These are phyloP conservation scores for Suhomyces canberraensis DNA, from an alignment of 805 yeast genomes.

Conservation along the genomic window DNA sequence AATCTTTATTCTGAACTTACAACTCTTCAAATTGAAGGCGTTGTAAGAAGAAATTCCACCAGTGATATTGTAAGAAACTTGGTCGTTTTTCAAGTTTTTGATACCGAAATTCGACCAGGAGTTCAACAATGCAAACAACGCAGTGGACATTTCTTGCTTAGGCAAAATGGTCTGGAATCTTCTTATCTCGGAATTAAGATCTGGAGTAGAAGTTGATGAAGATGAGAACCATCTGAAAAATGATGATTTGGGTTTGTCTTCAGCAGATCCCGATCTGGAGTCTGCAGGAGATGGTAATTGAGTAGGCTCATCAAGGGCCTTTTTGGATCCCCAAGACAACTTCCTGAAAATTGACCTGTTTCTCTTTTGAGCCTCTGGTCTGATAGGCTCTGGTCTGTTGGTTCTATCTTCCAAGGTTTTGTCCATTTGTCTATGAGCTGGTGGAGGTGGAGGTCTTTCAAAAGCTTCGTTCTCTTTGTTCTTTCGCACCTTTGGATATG, in stretches of 20 bases:
- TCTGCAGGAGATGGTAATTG: slow-evolving; percentile 37
- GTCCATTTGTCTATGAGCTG: slow-evolving; percentile 9
- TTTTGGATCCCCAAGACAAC: slow-evolving; percentile 48
- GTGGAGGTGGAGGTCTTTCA: slow-evolving; percentile 17
- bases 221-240: slow-evolving; percentile 45
- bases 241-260: slow-evolving; percentile 24
- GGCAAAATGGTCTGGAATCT: slow-evolving; percentile 40
- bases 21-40: slow-evolving; percentile 58
- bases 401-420: slow-evolving; percentile 37
- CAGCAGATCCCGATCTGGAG: slow-evolving; percentile 24
- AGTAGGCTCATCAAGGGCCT: slow-evolving; percentile 29
- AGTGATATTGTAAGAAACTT: slow-evolving; percentile 43
- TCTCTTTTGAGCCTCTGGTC: slow-evolving; percentile 24
- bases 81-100: slow-evolving; percentile 48
- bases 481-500: slow-evolving; percentile 23
- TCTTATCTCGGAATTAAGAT: slow-evolving; percentile 27
- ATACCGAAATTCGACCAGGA: slow-evolving; percentile 75
- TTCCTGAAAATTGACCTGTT: slow-evolving; percentile 46
- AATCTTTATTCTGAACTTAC: slow-evolving; percentile 58
- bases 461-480: slow-evolving; percentile 9
- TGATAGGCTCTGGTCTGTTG: slow-evolving; percentile 20
- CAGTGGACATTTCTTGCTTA: slow-evolving; percentile 58
- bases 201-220: slow-evolving; percentile 10
- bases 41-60: slow-evolving; percentile 64
- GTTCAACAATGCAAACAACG: slow-evolving; percentile 56